Evolutionary conservation across 2,329 filamentous ascomycete species (phyloP), one percentile per base, ranked within the genome.

Genomic region (Knufia fluminis): DNA sequence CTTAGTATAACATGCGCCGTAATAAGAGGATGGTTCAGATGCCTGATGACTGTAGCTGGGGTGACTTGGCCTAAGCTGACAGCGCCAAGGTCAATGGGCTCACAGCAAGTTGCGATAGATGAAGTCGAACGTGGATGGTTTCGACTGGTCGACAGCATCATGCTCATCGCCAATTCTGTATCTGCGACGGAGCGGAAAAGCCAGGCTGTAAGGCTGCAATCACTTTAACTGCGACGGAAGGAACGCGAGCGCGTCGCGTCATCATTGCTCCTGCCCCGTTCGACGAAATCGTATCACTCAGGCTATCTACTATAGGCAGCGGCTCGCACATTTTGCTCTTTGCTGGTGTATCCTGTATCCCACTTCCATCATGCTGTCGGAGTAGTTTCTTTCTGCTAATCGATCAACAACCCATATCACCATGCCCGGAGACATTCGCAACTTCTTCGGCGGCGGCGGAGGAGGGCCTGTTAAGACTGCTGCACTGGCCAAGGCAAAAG

Each of bases 341-440:
- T n/a, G n/a, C n/a, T n/a, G n/a, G n/a, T 28, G 6, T 28, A 12
- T 28, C 12, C 26, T 28, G 6, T 28, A 12, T n/a, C n/a, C 6
- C 26, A 28, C 6, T 12, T 28, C 26, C 22, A 12, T 22, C 19
- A 40, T 32, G 24, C n/a, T 32, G n/a, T 16, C 7, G 16, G 31
- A 19, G 12, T 45, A 31, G 19, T 17, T 17, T 3, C 9, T 12
- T 45, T 32, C 9, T 20, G 8, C 6, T 14, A 23, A 10, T 4
- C 46, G 2, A 14, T 43, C 20, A 6, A 6, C 17, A 23, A 10
- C 10, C 26, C 6, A 4, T 45, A 19, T 14, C 16, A 62, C 44
- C 54, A 94, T 95, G 89, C 80, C 89, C 48, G 64, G 75, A 55
- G 91, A 97, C 68, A 97, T 96, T 62, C 79, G 90, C 62, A 88